A percentile compares a stretch with the other conserved stretches of the same genome.
phyloP scores from a whole-genome alignment of 257 asterid genomes.

The Fraxinus anomala region DNA sequence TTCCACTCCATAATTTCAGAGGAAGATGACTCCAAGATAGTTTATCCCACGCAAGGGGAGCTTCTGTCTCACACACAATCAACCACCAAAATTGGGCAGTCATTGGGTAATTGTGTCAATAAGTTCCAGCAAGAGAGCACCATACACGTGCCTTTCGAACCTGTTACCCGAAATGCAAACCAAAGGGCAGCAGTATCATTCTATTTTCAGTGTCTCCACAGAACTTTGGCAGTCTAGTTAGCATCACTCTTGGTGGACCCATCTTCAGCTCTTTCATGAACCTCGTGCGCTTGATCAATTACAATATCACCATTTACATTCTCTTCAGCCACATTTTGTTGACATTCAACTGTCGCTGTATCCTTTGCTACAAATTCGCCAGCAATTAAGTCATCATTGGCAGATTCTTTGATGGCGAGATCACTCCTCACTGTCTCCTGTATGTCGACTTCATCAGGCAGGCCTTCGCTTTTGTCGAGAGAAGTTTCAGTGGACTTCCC shows the following conservation, averaged over 20 bases:
- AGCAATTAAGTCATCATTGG: neutral
- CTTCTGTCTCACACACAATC: neutral
- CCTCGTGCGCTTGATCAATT: neutral
- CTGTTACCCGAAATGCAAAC: neutral
- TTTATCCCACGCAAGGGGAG: neutral
- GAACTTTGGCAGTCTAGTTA: neutral
- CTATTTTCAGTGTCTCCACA: neutral
- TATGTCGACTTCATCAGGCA: neutral
- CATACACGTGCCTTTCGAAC: neutral
- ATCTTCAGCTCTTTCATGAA: constrained; percentile 4
- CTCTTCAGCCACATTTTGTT: neutral
- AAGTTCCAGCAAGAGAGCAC: neutral
- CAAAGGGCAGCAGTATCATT: neutral
- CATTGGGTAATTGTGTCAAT: neutral
- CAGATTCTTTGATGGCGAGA: neutral
- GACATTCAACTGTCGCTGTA: neutral
- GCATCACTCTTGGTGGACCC: neutral
- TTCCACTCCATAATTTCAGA: neutral
- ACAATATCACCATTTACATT: neutral
- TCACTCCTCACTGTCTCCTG: neutral
- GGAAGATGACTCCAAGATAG: neutral
- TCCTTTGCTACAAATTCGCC: neutral
- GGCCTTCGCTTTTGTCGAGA: too few species aligned
- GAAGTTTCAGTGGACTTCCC: too few species aligned
- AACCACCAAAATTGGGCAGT: neutral